Base-by-base conservation (phyloP, 441 rosid species). In the Populus hybrid region DNA sequence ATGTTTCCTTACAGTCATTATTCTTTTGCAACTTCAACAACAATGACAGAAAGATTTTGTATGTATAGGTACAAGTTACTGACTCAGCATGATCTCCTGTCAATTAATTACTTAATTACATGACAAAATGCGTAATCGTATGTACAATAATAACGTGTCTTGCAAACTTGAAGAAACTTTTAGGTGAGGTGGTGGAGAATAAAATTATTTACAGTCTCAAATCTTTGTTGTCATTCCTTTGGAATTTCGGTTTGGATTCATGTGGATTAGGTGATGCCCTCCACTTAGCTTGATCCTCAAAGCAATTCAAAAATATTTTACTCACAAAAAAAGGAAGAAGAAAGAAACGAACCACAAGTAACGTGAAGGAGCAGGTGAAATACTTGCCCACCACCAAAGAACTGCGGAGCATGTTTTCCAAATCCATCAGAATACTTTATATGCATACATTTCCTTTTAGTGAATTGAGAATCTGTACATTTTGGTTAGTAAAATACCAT, bases 191-290 rank as follows among this genome's bases (percentile, higher is more conserved):
- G 75, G 65, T 75, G 70, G 76, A 50, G 84, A 81, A n/a, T 65
- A 72, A 23, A 74, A 36, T 67, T 40, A 14, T 26, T 57, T 38
- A 42, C 79, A 64, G 42, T 75, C 61, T 63, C 64, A 79, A 80
- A 74, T 76, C 79, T 76, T 78, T 79, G 90, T 76, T 88, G 91
- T 83, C 90, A 78, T 88, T 87, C 88, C 71, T 23, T 83, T 77
- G 85, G 87, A 88, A 79, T 86, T 76, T 86, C 81, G 83, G 81
- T 81, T 84, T 91, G 91, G 91, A 87, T 54, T 80, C 71, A 77
- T 84, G 88, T 77, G 88, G 86, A 80, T 81, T 86, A 73, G 84
- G 80, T 76, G 79, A 73, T 72, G 38, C 73, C 79, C 78, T 79
- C 83, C 67, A 72, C 75, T 83, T 77, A 70, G 24, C 54, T 69